Evolutionary conservation across 176 grass and related monocot species (phyloP).

Genomic region (maize (Zea mays)): Zm-B73-REFERENCE-NAM-5.0 NC_050097.1:134434001-134434500

Average conservation of each 20-base stretch:
- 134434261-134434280: too few species aligned
- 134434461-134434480: neutral
- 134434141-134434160: too few species aligned
- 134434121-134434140: conserved; percentile 8
- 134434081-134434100: neutral
- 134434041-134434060: neutral
- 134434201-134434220: too few species aligned
- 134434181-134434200: too few species aligned
- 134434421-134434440: neutral
- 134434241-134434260: too few species aligned
- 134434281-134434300: too few species aligned
- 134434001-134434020: neutral
- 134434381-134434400: neutral
- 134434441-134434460: neutral
- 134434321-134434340: neutral
- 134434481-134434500: neutral
- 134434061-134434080: neutral
- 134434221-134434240: too few species aligned
- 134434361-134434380: neutral
- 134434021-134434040: neutral
- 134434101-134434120: neutral
- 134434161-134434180: too few species aligned
- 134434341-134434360: neutral
- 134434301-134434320: neutral
- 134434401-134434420: too few species aligned